Base-by-base conservation (phyloP, 805 yeast species). In the Wickerhamomyces hampshirensis region DNA sequence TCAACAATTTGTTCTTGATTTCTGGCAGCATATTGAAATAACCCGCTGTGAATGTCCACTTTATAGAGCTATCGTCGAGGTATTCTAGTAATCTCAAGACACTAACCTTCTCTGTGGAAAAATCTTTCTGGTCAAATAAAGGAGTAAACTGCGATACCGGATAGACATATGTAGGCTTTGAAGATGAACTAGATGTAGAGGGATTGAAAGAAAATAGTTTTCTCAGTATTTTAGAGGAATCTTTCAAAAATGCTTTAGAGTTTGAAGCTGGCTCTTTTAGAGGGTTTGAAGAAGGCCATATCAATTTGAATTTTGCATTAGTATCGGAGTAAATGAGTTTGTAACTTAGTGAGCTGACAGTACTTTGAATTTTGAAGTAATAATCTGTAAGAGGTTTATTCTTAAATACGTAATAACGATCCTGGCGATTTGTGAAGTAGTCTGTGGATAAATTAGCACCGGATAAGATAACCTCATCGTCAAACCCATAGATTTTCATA, bases 401-500 rank as follows among this genome's bases (percentile, higher is more conserved):
- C 34, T 70, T 70, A 59, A 93, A 84, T 12, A 82, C 38, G 49
- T 88, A 84, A 60, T 93, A 93, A 32, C 98, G 67, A 59, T 93
- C 98, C 58, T 93, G 98, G 46, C 98, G 76, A 59, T 91, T 82
- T 4, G 95, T 84, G 61, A 93, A 93, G 59, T 93, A 93, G 61
- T 93, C 98, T 26, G 74, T 67, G 0, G 96, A 86, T 32, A 93
- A 67, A 53, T 93, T 93, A 3, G 98, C 98, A 6, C 98, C 98
- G 13, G 84, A 75, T 23, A 93, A 68, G 14, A 93, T 73, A 28
- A 93, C 77, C 54, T 89, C 96, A 51, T 87, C 77, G 58, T 93
- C 98, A 51, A 89, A 79, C 2, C 98, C 98, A 58, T 93, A 93
- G 19, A 93, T 71, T 58, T 93, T 93, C 98, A 93, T 93, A 56